These are phyloP conservation scores for Penicillium antarcticum DNA, from an alignment of 495 filamentous ascomycete genomes.

Conservation along the genomic window DNA sequence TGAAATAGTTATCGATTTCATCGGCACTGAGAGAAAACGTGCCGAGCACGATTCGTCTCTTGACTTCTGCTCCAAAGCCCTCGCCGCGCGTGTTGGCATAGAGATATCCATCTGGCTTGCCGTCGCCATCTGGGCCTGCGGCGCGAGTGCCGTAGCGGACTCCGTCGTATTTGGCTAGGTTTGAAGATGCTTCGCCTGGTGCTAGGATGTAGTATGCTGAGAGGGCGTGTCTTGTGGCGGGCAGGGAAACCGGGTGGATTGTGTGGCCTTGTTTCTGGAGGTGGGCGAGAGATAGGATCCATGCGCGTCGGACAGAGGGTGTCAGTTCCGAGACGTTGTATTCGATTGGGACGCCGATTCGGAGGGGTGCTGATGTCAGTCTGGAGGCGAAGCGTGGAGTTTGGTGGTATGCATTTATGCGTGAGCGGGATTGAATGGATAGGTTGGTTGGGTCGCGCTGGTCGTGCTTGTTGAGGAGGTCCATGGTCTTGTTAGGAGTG, in stretches of 20 bases:
- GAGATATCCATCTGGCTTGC: constrained; percentile 50
- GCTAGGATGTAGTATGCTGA: constrained; percentile 95
- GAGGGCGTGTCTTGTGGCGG: constrained; percentile 78
- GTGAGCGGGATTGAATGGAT: constrained; percentile 44
- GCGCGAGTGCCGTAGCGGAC: constrained; percentile 74
- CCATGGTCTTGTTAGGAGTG: constrained; percentile 19
- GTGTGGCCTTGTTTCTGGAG: constrained; percentile 63
- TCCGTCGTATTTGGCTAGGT: constrained; percentile 97
- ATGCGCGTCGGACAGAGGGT: constrained; percentile 61
- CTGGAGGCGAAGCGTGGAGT: constrained; percentile 24
- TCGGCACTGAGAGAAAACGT: constrained; percentile 87
- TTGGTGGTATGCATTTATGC: constrained; percentile 31
- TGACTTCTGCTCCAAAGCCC: constrained; percentile 81
- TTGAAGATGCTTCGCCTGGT: constrained; percentile 92
- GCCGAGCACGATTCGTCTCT: constrained; percentile 80
- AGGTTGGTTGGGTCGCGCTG: constrained; percentile 75
- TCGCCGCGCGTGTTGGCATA: constrained; percentile 70
- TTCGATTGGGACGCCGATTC: constrained; percentile 77
- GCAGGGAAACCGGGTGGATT: constrained; percentile 75
- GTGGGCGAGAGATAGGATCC: constrained; percentile 55
- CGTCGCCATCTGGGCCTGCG: constrained; percentile 25
- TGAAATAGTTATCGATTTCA: constrained; percentile 94
- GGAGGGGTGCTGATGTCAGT: constrained; percentile 29
- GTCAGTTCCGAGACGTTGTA: constrained; percentile 87
- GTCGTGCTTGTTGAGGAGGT: constrained; percentile 60